Conservation (phyloP, 225 moss, liverwort and hornwort species). For the Bryoerythrophyllum caledonicum region DNA sequence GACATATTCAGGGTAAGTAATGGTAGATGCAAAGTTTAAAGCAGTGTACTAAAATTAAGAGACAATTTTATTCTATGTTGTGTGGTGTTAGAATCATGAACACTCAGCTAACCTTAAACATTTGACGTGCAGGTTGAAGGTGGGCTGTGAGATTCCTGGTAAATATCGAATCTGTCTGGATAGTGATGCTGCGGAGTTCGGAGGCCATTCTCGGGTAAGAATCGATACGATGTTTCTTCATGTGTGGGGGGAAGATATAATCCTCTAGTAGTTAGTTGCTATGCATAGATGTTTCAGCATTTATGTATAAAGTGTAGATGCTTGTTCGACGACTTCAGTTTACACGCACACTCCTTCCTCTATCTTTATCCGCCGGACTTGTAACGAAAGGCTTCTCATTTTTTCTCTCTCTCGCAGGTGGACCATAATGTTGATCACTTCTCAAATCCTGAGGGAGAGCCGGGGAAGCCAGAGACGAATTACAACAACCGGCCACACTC, state of each 20-base stretch:
- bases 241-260: neutral
- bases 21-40: neutral
- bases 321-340: neutral
- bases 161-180: constrained; percentile 86
- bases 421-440: constrained; percentile 85
- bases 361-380: neutral
- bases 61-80: neutral
- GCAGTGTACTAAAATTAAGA: too few species aligned
- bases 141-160: constrained; percentile 89
- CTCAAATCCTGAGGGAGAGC: constrained; percentile 75
- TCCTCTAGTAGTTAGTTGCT: neutral
- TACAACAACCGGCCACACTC: constrained; percentile 93
- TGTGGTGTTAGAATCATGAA: neutral
- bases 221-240: neutral
- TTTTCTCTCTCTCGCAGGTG: constrained; percentile 41
- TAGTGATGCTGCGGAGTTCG: constrained; percentile 71
- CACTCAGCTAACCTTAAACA: neutral
- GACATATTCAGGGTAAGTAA: constrained; percentile 75
- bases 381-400: neutral
- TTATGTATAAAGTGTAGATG: neutral
- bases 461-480: constrained; percentile 82
- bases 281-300: neutral
- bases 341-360: neutral
- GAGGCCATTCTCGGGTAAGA: constrained; percentile 79
- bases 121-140: constrained; percentile 66